Conservation (phyloP, 2,329 filamentous ascomycete species). For the Kalmusia sp. region DNA sequence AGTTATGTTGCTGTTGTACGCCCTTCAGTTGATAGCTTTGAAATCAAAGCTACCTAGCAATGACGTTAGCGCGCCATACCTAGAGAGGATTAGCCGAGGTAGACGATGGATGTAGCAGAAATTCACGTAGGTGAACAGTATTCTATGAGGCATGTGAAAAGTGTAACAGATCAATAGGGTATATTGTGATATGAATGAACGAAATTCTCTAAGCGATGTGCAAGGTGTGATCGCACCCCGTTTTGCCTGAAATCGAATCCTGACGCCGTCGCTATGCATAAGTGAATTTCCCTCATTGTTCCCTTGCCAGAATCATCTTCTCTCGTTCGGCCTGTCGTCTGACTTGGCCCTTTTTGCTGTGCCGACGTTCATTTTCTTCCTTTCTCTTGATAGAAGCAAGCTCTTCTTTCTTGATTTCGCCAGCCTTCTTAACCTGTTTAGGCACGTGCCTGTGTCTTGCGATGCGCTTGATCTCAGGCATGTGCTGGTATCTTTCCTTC, state of each 20-base stretch:
- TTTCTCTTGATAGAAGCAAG: conserved; percentile 84
- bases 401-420: conserved; percentile 92
- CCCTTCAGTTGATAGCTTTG: conserved; percentile 8
- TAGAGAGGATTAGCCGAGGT: neutral
- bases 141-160: too few relatives aligned
- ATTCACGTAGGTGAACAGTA: too few relatives aligned
- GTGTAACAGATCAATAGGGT: neutral
- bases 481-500: conserved; percentile 84
- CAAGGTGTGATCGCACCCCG: neutral
- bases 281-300: conserved; percentile 54
- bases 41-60: conserved; percentile 9
- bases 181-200: neutral
- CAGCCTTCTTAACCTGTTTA: conserved; percentile 93
- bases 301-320: conserved; percentile 83
- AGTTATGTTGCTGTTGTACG: neutral
- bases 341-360: conserved; percentile 82
- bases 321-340: conserved; percentile 81
- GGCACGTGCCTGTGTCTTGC: conserved; percentile 89
- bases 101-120: too few relatives aligned
- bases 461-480: conserved; percentile 95
- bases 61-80: conserved; percentile 7
- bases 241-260: neutral
- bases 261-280: conserved; percentile 46
- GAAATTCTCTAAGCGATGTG: too few relatives aligned
- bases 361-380: conserved; percentile 93